phyloP scores from a whole-genome alignment of 2,329 filamentous ascomycete species.

The Botrytis fragariae region DNA sequence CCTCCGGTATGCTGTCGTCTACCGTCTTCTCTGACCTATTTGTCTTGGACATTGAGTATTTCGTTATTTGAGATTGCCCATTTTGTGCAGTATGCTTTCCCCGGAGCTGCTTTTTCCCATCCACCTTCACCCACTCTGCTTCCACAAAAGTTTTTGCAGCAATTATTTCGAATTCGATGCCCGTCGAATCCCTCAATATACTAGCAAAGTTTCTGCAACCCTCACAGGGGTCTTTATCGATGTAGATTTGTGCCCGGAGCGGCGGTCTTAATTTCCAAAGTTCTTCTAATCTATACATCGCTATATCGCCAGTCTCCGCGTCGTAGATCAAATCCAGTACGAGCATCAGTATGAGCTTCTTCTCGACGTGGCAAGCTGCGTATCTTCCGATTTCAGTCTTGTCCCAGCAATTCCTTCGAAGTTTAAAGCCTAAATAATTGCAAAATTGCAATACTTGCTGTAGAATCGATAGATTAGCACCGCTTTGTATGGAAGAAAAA shows the following conservation, averaged over 20 bases:
- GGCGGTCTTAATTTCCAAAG: not conserved
- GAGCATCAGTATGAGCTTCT: conserved; percentile 11
- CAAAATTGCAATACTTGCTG: conserved; percentile 14
- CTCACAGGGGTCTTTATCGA: conserved; percentile 8
- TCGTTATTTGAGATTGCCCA: not conserved
- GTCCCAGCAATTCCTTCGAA: conserved; percentile 7
- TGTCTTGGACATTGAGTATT: not conserved
- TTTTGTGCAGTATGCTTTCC: not conserved
- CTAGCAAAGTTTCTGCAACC: not conserved
- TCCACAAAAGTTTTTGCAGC: not conserved
- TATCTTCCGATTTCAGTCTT: conserved; percentile 6
- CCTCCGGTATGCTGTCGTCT: not conserved
- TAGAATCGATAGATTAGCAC: not conserved
- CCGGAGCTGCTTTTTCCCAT: not conserved
- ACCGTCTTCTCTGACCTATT: not conserved
- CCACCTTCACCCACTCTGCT: conserved; percentile 3
- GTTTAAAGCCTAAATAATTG: conserved; percentile 2
- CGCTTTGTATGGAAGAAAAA: not conserved
- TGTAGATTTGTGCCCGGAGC: not conserved
- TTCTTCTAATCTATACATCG: not conserved
- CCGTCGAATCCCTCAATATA: not conserved
- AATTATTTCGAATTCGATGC: conserved; percentile 5
- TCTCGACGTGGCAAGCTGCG: conserved; percentile 17
- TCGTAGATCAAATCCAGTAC: conserved; percentile 4
- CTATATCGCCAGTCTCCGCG: not conserved